Evolutionary conservation across 352 stramenopile genomes (phyloP).

Genomic region (Hyaloperonospora arabidopsidis): DNA sequence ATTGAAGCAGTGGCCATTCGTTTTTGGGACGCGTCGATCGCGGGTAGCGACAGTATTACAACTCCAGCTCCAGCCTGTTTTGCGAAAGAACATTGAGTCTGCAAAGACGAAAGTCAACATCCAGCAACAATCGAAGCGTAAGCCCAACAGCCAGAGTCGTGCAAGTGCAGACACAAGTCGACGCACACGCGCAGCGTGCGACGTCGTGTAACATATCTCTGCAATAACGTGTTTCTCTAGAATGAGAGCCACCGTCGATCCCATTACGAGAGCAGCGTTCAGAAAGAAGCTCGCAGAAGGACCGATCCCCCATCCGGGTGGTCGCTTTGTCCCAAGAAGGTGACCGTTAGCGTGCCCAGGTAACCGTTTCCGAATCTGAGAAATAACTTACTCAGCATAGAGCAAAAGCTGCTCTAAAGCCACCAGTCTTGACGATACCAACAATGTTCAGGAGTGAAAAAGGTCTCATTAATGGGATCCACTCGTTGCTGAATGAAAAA

Average conservation of each 20-base stretch:
- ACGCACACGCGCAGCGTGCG: not conserved
- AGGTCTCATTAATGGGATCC: conserved; percentile 47
- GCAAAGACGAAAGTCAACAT: conserved; percentile 24
- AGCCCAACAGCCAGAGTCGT: conserved; percentile 4
- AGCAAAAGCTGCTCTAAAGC: conserved; percentile 66
- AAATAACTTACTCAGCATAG: conserved; percentile 53
- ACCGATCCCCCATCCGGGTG: conserved; percentile 55
- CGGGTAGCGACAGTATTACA: conserved; percentile 21
- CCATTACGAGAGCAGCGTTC: conserved; percentile 77
- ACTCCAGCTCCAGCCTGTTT: conserved; percentile 34
- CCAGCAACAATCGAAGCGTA: conserved; percentile 23
- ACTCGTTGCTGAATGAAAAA: conserved; percentile 58
- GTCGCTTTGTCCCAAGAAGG: conserved; percentile 77
- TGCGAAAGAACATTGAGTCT: conserved; percentile 32
- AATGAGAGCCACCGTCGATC: conserved; percentile 53
- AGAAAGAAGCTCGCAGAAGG: conserved; percentile 82
- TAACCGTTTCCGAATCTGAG: conserved; percentile 79
- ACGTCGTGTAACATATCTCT: conserved; percentile 12
- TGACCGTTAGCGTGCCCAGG: conserved; percentile 67
- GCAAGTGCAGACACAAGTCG: conserved; percentile 14
- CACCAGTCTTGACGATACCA: conserved; percentile 58
- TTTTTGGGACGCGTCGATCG: conserved; percentile 43
- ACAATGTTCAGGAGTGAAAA: conserved; percentile 63
- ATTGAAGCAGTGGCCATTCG: conserved; percentile 43
- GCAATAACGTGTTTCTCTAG: conserved; percentile 54